Conservation (phyloP, 208 protist species). For the Naegleria fowleri region DNA sequence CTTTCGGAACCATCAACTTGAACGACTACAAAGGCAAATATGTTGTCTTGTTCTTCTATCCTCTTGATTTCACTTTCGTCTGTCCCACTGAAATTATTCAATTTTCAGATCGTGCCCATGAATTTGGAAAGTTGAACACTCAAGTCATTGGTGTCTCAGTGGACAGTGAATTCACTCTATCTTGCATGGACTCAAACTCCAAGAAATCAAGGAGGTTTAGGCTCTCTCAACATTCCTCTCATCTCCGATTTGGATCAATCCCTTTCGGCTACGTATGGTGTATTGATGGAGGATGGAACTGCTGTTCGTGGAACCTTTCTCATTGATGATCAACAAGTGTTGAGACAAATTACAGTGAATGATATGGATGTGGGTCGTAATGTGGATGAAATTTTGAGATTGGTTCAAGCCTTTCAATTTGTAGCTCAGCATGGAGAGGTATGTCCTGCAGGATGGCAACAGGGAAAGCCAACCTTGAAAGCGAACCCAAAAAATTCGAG, state of each 20-base stretch:
- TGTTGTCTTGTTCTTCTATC: slow-evolving; percentile 93
- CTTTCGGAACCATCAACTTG: slow-evolving; percentile 82
- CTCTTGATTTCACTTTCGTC: slow-evolving; percentile 93
- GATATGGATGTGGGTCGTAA: slow-evolving; percentile 87
- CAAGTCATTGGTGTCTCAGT: slow-evolving; percentile 83
- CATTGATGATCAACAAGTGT: slow-evolving; percentile 79
- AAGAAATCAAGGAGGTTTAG: slow-evolving; percentile 93
- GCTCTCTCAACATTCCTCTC: slow-evolving; percentile 86
- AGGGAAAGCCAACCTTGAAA: slow-evolving; percentile 78
- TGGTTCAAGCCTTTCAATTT: slow-evolving; percentile 90
- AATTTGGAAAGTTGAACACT: slow-evolving; percentile 63
- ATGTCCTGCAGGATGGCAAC: slow-evolving; percentile 87
- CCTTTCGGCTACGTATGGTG: slow-evolving; percentile 79
- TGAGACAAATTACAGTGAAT: slow-evolving; percentile 86
- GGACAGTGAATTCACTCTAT: slow-evolving; percentile 90
- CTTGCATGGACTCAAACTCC: slow-evolving; percentile 87
- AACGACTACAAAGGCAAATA: slow-evolving; percentile 83
- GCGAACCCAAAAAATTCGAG: slow-evolving; percentile 74
- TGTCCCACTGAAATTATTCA: slow-evolving; percentile 93
- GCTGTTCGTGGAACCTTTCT: slow-evolving; percentile 87
- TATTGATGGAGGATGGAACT: slow-evolving; percentile 75
- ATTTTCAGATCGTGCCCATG: slow-evolving; percentile 77
- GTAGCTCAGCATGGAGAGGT: slow-evolving; percentile 86
- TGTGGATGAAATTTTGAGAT: slow-evolving; percentile 86
- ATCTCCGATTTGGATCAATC: slow-evolving; percentile 86